Conservation (phyloP, 2,329 filamentous ascomycete species). For the Hymenoscyphus albidus region DNA sequence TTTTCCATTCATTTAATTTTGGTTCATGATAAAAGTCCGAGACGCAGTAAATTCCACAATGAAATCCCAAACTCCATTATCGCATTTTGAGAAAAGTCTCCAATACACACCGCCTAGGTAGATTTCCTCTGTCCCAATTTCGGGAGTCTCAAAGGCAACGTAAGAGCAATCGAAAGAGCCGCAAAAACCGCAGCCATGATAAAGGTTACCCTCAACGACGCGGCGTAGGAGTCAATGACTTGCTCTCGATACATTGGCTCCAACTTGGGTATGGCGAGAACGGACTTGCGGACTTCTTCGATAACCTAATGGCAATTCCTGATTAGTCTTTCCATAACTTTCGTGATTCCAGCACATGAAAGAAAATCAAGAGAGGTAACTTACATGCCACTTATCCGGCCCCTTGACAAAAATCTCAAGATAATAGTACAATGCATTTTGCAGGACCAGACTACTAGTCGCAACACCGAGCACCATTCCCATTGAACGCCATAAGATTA, state of each 20-base stretch:
- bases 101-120: not conserved
- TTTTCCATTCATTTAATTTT: not conserved
- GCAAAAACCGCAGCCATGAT: constrained; percentile 45
- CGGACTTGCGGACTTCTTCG: constrained; percentile 48
- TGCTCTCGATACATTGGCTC: constrained; percentile 46
- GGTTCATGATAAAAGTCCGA: not conserved
- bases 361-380: not conserved
- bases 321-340: not conserved
- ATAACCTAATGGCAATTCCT: constrained; percentile 40
- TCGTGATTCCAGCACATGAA: not conserved
- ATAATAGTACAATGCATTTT: constrained; percentile 63
- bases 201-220: constrained; percentile 45
- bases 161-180: constrained; percentile 44
- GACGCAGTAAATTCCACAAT: not conserved
- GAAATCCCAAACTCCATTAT: not conserved
- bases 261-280: constrained; percentile 49
- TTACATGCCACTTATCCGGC: constrained; percentile 47
- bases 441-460: constrained; percentile 65
- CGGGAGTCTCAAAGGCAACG: constrained; percentile 52
- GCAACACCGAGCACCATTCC: constrained; percentile 73
- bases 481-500: constrained; percentile 68
- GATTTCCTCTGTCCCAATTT: constrained; percentile 44
- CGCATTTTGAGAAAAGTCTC: too few relatives aligned
- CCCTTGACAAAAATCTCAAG: constrained; percentile 57
- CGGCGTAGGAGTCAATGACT: constrained; percentile 53